Evolutionary conservation across 768 basidiomycete species (phyloP).

Genomic region (Rhodotorula babjevae): DNA sequence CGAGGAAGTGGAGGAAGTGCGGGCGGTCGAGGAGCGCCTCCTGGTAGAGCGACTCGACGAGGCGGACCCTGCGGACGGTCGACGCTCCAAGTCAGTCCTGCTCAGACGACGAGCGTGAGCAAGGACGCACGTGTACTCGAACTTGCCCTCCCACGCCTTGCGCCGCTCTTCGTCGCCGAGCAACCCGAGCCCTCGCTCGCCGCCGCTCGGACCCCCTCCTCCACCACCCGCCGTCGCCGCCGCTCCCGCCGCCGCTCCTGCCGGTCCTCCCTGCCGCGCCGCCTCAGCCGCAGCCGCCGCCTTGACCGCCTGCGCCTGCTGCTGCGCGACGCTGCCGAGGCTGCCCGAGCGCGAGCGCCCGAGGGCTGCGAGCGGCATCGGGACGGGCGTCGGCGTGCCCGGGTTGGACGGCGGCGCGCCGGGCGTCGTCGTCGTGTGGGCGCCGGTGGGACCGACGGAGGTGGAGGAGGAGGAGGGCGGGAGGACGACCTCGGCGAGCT

Average conservation of each 20-base stretch:
- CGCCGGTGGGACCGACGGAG: too few relatives aligned
- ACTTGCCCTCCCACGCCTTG: conserved; percentile 26
- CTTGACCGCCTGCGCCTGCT: conserved; percentile 4
- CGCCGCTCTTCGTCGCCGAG: conserved; percentile 18
- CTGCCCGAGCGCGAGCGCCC: neutral
- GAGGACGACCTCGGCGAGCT: conserved; percentile 35
- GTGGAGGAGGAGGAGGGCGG: neutral
- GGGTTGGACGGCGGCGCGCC: neutral
- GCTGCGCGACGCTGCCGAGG: neutral
- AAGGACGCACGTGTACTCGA: conserved; percentile 27
- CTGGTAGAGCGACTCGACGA: conserved; percentile 20
- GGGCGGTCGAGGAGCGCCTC: conserved; percentile 21
- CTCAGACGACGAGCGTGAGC: neutral
- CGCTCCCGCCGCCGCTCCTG: neutral
- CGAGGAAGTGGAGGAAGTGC: conserved; percentile 29
- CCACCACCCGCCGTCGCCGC: neutral
- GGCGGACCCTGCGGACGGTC: neutral
- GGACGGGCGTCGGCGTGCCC: neutral
- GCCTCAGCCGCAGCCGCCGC: conserved; percentile 5
- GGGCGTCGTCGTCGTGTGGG: neutral
- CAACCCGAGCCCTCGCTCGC: too few relatives aligned
- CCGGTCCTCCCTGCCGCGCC: neutral
- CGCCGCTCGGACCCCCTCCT: too few relatives aligned
- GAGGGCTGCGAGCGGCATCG: neutral
- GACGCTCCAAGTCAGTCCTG: neutral